Evolutionary conservation across 306 rosid species (phyloP), one percentile per base, ranked within the genome.

Genomic region (Prunus armeniaca): DNA sequence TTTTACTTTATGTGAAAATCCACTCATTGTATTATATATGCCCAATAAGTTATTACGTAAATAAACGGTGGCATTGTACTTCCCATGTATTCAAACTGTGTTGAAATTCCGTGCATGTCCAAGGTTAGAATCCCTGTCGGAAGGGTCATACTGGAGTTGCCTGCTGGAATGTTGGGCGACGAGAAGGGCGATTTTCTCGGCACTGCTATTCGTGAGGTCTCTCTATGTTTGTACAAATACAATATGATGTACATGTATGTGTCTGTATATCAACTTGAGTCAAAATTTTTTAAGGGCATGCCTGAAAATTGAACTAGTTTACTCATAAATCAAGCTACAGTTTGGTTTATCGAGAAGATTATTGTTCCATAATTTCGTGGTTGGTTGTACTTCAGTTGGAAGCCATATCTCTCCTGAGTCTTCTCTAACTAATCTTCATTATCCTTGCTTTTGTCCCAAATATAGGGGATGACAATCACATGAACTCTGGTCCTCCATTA

Each of bases 141-240:
- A 76, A 87, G 87, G 88, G 72, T 75, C 71, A 76, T 86, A 77
- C 82, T 92, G 95, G 98, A 94, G 74, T 86, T 94, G 89, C 98
- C 98, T 56, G 97, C 98, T 76, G 98, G 98, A 75, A 92, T 90
- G 98, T 80, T 94, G 88, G 92, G 90, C 13, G 92, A 89, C 71
- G 91, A 90, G 85, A 76, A 88, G 78, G 97, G 92, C 51, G 96
- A 87, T 83, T 84, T 94, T 79, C 92, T 86, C 50, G 95, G 97
- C 75, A 90, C 98, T n/a, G 98, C 97, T 15, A 92, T 88, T 74
- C 95, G 92, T 10, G 97, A 94, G 97, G 98, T 94, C 79, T 66
- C 55, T 71, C 60, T 80, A 57, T 66, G 9, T 60, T 80, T 69
- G 56, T 52, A 55, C 5, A 17, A 15, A 30, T 71, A 34, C 27